These are phyloP conservation scores for Cicer cuneatum DNA, from an alignment of 306 rosid genomes.

Conservation along the genomic window DNA sequence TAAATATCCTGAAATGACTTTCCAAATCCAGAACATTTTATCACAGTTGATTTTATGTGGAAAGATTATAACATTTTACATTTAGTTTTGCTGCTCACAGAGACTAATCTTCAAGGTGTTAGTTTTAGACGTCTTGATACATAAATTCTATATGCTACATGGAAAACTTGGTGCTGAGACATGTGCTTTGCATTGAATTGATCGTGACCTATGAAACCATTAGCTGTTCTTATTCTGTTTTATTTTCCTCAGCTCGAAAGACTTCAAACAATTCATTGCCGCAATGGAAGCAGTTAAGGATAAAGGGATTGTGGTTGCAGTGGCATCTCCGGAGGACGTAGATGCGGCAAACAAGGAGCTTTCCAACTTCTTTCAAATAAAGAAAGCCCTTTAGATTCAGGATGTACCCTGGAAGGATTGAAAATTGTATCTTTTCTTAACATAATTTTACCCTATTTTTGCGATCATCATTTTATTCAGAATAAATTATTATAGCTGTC, in stretches of 20 bases:
- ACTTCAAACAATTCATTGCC: slow-evolving; percentile 76
- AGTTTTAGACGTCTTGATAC: slow-evolving; percentile 21
- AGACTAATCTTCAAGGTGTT: neutral
- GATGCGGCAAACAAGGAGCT: slow-evolving; percentile 72
- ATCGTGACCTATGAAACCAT: neutral
- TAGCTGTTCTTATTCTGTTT: slow-evolving; percentile 12
- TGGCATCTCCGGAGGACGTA: slow-evolving; percentile 89
- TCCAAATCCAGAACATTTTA: slow-evolving; percentile 18
- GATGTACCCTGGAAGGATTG: neutral
- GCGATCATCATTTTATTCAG: neutral
- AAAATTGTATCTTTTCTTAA: slow-evolving; percentile 22
- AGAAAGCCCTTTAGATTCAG: slow-evolving; percentile 70
- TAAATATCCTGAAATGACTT: slow-evolving; percentile 7
- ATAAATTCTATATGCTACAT: slow-evolving; percentile 31
- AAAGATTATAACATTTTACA: slow-evolving; percentile 10
- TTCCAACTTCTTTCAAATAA: slow-evolving; percentile 75
- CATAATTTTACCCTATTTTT: slow-evolving; percentile 5
- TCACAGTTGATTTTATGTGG: slow-evolving; percentile 4
- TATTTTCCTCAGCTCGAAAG: slow-evolving; percentile 69
- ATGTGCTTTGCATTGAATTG: slow-evolving; percentile 18
- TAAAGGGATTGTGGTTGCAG: slow-evolving; percentile 93
- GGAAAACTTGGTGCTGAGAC: slow-evolving; percentile 10
- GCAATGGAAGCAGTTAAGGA: slow-evolving; percentile 78
- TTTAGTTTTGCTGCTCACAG: slow-evolving; percentile 17
- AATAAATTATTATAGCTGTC: neutral